These are phyloP conservation scores for Cyclotella distinguenda DNA, from an alignment of 108 stramenopile species.

Conservation along the genomic window DNA sequence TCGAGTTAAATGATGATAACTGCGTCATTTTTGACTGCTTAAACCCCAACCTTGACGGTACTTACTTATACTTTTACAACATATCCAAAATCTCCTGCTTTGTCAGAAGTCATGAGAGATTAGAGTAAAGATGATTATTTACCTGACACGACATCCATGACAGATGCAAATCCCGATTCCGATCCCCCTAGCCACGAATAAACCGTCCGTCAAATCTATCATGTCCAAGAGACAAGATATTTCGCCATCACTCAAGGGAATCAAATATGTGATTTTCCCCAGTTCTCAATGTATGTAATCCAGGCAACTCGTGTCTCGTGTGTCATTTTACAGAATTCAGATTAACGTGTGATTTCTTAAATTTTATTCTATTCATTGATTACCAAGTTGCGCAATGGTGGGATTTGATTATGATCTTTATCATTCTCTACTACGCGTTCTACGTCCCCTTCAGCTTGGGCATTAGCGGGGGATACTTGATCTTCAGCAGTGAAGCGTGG, in stretches of 20 bases:
- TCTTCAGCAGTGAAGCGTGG: conserved; percentile 11
- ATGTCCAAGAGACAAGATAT: conserved; percentile 6
- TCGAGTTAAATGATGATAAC: too few relatives aligned
- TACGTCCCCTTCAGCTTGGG: conserved; percentile 43
- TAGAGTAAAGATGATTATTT: too few relatives aligned
- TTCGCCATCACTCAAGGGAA: conserved; percentile 18
- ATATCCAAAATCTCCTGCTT: too few relatives aligned
- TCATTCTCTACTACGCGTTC: conserved; percentile 37
- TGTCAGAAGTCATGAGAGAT: too few relatives aligned
- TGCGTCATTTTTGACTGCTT: too few relatives aligned
- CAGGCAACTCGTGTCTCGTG: not conserved
- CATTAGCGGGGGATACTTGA: conserved; percentile 42
- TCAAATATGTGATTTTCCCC: conserved; percentile 43
- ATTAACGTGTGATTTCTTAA: not conserved
- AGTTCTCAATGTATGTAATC: conserved; percentile 17
- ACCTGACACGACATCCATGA: too few relatives aligned
- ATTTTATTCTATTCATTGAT: not conserved
- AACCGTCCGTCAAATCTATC: not conserved
- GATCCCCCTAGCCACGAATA: too few relatives aligned
- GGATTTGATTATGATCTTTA: conserved; percentile 47
- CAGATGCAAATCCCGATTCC: too few relatives aligned
- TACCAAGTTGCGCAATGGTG: conserved; percentile 22
- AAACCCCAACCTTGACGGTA: too few relatives aligned
- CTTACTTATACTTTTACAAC: too few relatives aligned
- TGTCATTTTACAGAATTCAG: not conserved